These are phyloP conservation scores for Carpinus fangiana DNA, from an alignment of 306 rosid species.

Conservation along the genomic window DNA sequence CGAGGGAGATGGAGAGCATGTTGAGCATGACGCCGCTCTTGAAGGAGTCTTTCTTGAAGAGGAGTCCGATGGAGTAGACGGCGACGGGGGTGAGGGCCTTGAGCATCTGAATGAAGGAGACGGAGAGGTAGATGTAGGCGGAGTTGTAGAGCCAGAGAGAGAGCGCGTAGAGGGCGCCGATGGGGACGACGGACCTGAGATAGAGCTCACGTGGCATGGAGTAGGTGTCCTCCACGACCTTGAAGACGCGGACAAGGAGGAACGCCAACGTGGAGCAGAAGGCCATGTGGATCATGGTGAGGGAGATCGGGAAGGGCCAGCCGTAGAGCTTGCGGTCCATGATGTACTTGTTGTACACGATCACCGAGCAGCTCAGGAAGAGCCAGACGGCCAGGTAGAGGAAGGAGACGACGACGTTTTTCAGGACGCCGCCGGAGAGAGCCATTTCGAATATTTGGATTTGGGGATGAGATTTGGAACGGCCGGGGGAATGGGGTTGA, in stretches of 20 bases:
- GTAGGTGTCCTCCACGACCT: conserved; percentile 83
- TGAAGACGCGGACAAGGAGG: conserved; percentile 74
- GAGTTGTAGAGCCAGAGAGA: conserved; percentile 95
- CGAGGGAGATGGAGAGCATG: conserved; percentile 85
- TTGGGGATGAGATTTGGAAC: background rate
- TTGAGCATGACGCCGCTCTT: conserved; percentile 72
- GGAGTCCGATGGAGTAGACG: conserved; percentile 75
- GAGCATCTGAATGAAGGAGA: conserved; percentile 93
- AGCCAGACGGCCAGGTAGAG: conserved; percentile 86
- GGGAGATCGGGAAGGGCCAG: conserved; percentile 93
- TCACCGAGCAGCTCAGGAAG: conserved; percentile 93
- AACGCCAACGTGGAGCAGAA: conserved; percentile 87
- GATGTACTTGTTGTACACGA: conserved; percentile 95
- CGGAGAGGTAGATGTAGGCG: conserved; percentile 83
- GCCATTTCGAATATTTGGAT: conserved; percentile 46
- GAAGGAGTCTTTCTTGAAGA: conserved; percentile 66
- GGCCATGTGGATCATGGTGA: conserved; percentile 98
- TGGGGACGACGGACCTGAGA: conserved; percentile 80
- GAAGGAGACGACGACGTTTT: conserved; percentile 79
- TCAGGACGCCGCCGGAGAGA: conserved; percentile 70
- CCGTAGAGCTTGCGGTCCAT: conserved; percentile 89
- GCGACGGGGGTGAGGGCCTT: conserved; percentile 98
- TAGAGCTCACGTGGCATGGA: conserved; percentile 89
- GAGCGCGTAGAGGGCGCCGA: conserved; percentile 91
- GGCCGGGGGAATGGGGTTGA: background rate